Evolutionary conservation across 129 eudicot genomes (phyloP).

Genomic region (Lactuca saligna): DNA sequence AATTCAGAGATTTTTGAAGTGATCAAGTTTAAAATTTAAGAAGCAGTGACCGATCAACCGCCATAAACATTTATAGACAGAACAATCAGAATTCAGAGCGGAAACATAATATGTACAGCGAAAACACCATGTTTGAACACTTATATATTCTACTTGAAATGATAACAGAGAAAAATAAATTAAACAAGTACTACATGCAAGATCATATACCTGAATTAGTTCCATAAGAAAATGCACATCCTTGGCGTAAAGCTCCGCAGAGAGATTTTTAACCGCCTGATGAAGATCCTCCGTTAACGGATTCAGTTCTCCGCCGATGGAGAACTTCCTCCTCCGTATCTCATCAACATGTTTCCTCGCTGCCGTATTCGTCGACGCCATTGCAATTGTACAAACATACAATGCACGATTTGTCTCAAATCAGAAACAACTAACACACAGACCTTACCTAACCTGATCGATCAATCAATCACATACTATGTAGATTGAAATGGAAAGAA

Average conservation of each 20-base stretch:
- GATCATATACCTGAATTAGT: slow-evolving; percentile 47
- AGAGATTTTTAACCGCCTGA: slow-evolving; percentile 54
- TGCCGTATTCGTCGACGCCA: slow-evolving; percentile 21
- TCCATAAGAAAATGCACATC: slow-evolving; percentile 69
- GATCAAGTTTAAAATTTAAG: not conserved
- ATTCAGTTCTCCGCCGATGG: slow-evolving; percentile 47
- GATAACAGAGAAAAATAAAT: not conserved
- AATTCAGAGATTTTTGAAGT: no score
- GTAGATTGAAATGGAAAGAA: not conserved
- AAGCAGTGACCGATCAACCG: no score
- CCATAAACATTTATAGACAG: not conserved
- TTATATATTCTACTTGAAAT: no score
- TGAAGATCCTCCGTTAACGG: slow-evolving; percentile 51
- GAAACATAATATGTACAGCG: not conserved
- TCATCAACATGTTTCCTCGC: slow-evolving; percentile 56
- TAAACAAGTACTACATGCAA: no score
- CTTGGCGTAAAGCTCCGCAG: slow-evolving; percentile 59
- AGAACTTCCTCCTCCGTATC: slow-evolving; percentile 46
- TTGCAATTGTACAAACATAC: not conserved
- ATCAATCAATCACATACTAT: not conserved
- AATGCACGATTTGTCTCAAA: slow-evolving; percentile 1
- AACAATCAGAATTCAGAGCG: not conserved
- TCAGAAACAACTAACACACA: not conserved
- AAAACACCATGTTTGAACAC: not conserved
- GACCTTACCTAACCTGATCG: not conserved